Conservation (phyloP, 106 monocot species). For the Vanilla planifolia region DNA sequence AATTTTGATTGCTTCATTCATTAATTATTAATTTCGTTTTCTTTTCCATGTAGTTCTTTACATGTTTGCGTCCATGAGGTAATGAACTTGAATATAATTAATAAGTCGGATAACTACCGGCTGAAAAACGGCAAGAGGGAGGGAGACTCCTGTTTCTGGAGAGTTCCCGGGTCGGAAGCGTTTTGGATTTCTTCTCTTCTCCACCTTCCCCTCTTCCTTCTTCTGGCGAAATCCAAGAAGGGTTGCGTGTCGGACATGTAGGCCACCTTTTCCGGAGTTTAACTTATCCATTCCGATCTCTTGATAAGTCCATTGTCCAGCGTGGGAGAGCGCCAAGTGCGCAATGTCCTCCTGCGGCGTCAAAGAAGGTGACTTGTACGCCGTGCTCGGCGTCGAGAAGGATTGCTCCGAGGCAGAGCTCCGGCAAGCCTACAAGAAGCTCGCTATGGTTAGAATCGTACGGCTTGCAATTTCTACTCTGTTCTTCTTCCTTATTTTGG, state of each 20-base stretch:
- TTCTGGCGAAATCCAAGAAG: constrained; percentile 14
- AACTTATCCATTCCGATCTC: neutral
- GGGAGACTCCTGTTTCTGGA: constrained; percentile 10
- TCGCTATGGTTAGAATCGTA: constrained; percentile 54
- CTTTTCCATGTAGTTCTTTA: too few relatives aligned
- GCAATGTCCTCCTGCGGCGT: constrained; percentile 22
- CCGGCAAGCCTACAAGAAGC: constrained; percentile 77
- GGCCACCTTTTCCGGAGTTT: too few relatives aligned
- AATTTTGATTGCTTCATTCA: too few relatives aligned
- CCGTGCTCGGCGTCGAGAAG: constrained; percentile 74
- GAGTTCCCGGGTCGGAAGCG: constrained; percentile 1
- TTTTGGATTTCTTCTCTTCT: neutral
- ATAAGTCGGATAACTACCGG: too few relatives aligned
- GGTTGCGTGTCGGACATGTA: too few relatives aligned
- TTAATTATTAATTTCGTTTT: too few relatives aligned
- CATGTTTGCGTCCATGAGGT: too few relatives aligned
- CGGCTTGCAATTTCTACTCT: neutral
- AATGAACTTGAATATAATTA: too few relatives aligned
- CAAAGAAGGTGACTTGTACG: constrained; percentile 49
- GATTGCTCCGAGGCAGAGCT: constrained; percentile 84
- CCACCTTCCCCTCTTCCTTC: neutral
- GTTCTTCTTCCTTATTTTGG: neutral
- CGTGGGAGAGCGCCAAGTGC: neutral
- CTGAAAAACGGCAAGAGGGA: too few relatives aligned
- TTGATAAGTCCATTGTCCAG: neutral